These are phyloP conservation scores for Naganishia friedmannii DNA, from an alignment of 768 basidiomycete species.

Conservation along the genomic window DNA sequence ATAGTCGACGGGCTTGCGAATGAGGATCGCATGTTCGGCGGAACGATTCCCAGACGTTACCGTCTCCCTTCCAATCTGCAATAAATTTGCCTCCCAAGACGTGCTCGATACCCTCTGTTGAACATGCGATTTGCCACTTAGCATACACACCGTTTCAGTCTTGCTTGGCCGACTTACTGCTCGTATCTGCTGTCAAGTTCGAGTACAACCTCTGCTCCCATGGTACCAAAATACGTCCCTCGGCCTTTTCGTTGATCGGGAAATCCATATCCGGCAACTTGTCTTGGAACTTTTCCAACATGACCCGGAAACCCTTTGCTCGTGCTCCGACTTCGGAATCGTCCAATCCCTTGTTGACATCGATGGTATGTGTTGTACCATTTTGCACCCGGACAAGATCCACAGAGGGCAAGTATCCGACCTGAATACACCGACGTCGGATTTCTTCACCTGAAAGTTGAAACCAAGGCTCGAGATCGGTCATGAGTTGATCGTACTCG, in stretches of 20 bases:
- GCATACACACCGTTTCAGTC: neutral
- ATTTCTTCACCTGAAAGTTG: conserved; percentile 68
- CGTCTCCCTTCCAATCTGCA: conserved; percentile 79
- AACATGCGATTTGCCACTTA: conserved; percentile 1
- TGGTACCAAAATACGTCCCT: conserved; percentile 86
- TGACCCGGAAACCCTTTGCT: conserved; percentile 70
- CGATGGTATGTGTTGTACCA: conserved; percentile 63
- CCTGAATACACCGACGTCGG: conserved; percentile 61
- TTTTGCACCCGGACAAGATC: conserved; percentile 75
- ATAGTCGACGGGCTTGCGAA: conserved; percentile 76
- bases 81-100: conserved; percentile 66
- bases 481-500: conserved; percentile 73
- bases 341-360: conserved; percentile 62
- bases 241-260: conserved; percentile 86
- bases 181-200: conserved; percentile 62
- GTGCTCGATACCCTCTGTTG: conserved; percentile 58
- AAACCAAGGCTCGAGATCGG: conserved; percentile 85
- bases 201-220: conserved; percentile 79
- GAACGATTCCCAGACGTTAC: conserved; percentile 88
- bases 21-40: conserved; percentile 82
- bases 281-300: conserved; percentile 69
- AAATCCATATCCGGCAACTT: conserved; percentile 89
- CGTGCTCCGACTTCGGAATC: conserved; percentile 72
- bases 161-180: conserved; percentile 41
- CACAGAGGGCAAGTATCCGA: conserved; percentile 74